These are phyloP conservation scores for Picochlorum sp. DNA, from an alignment of 139 green algal species.

Conservation along the genomic window DNA sequence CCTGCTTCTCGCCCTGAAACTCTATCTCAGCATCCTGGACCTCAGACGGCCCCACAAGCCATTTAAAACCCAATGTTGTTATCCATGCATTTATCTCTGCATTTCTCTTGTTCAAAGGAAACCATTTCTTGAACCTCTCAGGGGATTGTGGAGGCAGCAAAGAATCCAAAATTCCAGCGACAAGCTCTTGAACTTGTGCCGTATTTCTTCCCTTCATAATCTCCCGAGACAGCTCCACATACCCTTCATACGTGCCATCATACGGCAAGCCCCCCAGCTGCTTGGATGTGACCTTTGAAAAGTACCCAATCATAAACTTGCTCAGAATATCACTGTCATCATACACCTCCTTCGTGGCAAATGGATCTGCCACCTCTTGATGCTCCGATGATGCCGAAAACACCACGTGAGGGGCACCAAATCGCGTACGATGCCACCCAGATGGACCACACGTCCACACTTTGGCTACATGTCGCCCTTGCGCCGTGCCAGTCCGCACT, in stretches of 20 bases:
- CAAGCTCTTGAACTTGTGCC: slow-evolving; percentile 35
- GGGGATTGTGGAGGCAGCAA: slow-evolving; percentile 36
- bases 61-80: slow-evolving; percentile 43
- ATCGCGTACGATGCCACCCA: no score
- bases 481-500: no score
- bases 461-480: no score
- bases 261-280: slow-evolving; percentile 38
- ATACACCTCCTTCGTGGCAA: slow-evolving; percentile 23
- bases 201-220: slow-evolving; percentile 45
- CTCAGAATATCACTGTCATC: slow-evolving; percentile 16
- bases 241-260: slow-evolving; percentile 33
- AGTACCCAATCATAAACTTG: slow-evolving; percentile 21
- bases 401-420: no score
- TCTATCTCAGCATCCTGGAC: slow-evolving; percentile 28
- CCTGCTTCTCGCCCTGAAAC: slow-evolving; percentile 20
- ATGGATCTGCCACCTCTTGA: slow-evolving; percentile 14
- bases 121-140: slow-evolving; percentile 32
- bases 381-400: neutral
- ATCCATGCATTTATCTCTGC: slow-evolving; percentile 37
- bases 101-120: slow-evolving; percentile 33
- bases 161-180: slow-evolving; percentile 29
- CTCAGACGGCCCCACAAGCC: slow-evolving; percentile 47
- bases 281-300: slow-evolving; percentile 29
- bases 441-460: no score
- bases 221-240: slow-evolving; percentile 43